These are phyloP conservation scores for Cladosporium sp. DNA, from an alignment of 2,329 filamentous ascomycete species.

Conservation along the genomic window DNA sequence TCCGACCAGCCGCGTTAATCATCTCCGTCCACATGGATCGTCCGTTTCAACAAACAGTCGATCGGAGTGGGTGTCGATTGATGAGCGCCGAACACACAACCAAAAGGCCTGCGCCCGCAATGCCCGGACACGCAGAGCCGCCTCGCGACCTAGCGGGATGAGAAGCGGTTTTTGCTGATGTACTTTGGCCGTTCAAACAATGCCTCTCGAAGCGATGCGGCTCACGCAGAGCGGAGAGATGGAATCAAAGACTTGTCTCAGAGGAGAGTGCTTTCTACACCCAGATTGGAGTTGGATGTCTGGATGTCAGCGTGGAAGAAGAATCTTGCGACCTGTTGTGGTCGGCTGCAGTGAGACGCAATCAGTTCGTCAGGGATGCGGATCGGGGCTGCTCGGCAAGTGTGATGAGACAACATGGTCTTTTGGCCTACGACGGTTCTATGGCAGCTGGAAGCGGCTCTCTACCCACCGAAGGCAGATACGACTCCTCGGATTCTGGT, in stretches of 20 bases:
- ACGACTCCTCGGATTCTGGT: neutral
- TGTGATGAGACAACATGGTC: conserved; percentile 8
- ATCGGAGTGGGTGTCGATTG: conserved; percentile 50
- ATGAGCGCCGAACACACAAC: conserved; percentile 56
- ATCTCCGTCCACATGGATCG: conserved; percentile 50
- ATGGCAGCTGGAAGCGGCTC: conserved; percentile 22
- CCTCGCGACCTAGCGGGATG: conserved; percentile 17
- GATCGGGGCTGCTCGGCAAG: conserved; percentile 10
- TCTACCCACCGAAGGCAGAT: neutral
- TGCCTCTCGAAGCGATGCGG: conserved; percentile 57
- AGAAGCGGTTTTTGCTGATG: conserved; percentile 87
- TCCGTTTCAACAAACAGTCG: conserved; percentile 39
- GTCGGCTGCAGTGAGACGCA: neutral
- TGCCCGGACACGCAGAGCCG: neutral
- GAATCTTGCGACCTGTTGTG: conserved; percentile 11
- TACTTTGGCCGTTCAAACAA: conserved; percentile 76
- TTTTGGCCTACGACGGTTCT: conserved; percentile 25
- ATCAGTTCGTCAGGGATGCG: neutral
- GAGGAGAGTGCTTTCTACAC: conserved; percentile 74
- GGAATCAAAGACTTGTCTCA: conserved; percentile 94
- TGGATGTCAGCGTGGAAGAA: neutral
- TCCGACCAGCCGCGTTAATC: conserved; percentile 68
- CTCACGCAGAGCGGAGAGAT: conserved; percentile 51
- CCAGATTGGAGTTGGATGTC: conserved; percentile 56
- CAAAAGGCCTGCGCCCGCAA: conserved; percentile 28